These are phyloP conservation scores for Davidsoniella neocaledoniae DNA, from an alignment of 2,329 filamentous ascomycete genomes.

Conservation along the genomic window DNA sequence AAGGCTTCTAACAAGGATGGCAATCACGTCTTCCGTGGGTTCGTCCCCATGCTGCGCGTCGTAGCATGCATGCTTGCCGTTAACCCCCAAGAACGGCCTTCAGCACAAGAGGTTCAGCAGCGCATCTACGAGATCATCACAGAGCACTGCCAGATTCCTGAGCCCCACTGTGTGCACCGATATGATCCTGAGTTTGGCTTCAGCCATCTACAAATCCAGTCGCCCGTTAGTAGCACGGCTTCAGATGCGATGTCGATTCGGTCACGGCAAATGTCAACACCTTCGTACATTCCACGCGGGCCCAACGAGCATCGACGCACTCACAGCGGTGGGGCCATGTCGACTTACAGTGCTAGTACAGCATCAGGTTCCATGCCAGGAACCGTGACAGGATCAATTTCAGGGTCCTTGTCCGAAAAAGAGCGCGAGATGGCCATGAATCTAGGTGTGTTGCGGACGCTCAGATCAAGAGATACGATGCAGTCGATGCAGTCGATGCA, in stretches of 20 bases:
- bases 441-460: slow-evolving; percentile 5
- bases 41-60: slow-evolving; percentile 35
- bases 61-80: slow-evolving; percentile 37
- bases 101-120: slow-evolving; percentile 34
- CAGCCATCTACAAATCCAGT: slow-evolving; percentile 15
- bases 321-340: slow-evolving; percentile 21
- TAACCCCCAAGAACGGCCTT: slow-evolving; percentile 35
- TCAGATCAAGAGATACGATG: slow-evolving; percentile 1
- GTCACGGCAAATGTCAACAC: slow-evolving; percentile 15
- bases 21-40: slow-evolving; percentile 31
- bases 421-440: slow-evolving; percentile 5
- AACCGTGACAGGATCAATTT: background rate
- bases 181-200: slow-evolving; percentile 23
- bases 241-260: slow-evolving; percentile 12
- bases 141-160: slow-evolving; percentile 28
- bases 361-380: background rate
- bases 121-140: slow-evolving; percentile 35
- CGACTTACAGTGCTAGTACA: slow-evolving; percentile 19
- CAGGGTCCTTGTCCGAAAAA: slow-evolving; percentile 1
- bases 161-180: slow-evolving; percentile 38
- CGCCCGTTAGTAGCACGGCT: slow-evolving; percentile 10
- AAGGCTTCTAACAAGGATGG: slow-evolving; percentile 24
- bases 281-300: slow-evolving; percentile 2
- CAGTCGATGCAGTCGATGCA: background rate
- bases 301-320: slow-evolving; percentile 17